A percentile compares a stretch with the other conserved stretches of the same genome.
phyloP scores from a whole-genome alignment of 192 early-diverging fungal species.

The Geranomyces michiganensis region DNA sequence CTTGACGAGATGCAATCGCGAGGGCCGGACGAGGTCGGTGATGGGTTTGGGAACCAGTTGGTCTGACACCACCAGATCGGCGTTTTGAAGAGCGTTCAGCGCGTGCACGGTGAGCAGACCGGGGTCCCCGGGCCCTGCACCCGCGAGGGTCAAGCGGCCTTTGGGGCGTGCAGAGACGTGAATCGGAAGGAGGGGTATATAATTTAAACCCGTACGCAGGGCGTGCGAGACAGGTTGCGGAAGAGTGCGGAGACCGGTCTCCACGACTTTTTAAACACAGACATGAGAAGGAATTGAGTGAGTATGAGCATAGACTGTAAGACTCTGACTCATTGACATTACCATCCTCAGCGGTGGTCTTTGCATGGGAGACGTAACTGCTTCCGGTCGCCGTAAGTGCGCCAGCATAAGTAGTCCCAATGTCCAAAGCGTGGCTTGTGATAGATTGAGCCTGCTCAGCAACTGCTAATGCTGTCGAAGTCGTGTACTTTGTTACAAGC shows the following conservation, averaged over 20 bases:
- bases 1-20: conserved; percentile 56
- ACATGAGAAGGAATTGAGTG: too few relatives aligned
- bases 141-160: conserved; percentile 60
- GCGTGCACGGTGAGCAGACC: conserved; percentile 70
- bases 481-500: not conserved
- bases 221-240: conserved; percentile 14
- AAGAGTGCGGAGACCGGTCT: conserved; percentile 23
- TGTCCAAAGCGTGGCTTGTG: not conserved
- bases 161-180: conserved; percentile 15
- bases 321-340: not conserved
- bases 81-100: conserved; percentile 51
- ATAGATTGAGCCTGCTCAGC: conserved; percentile 6
- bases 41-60: conserved; percentile 39
- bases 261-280: not conserved
- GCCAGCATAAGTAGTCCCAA: conserved; percentile 11
- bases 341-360: conserved; percentile 12
- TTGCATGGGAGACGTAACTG: conserved; percentile 1
- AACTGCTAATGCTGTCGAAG: conserved; percentile 1
- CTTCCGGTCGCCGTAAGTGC: conserved; percentile 16
- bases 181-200: conserved; percentile 21
- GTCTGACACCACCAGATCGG: conserved; percentile 86
- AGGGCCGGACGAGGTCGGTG: conserved; percentile 65
- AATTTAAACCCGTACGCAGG: not conserved
- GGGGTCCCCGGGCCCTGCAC: conserved; percentile 86
- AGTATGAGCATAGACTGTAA: not conserved